Evolutionary conservation across 2,329 filamentous ascomycete species (phyloP).

Genomic region (Arthrinium puccinioides): DNA sequence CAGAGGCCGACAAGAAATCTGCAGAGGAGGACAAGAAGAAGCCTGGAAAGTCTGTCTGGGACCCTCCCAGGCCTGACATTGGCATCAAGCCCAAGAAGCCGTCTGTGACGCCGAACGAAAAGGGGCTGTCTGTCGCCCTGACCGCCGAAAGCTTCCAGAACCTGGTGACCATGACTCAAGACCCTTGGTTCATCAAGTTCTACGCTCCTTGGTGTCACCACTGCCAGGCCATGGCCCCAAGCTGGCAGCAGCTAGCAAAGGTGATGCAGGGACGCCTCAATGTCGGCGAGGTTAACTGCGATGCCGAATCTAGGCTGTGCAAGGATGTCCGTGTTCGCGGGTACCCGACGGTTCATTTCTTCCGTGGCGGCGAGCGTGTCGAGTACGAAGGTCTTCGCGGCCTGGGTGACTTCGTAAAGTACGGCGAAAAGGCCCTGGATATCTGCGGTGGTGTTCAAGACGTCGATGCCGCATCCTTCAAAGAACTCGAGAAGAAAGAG

Average conservation of each 20-base stretch:
- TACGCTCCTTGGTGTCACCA: constrained; percentile 97
- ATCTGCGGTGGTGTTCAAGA: constrained; percentile 71
- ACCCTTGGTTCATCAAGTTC: constrained; percentile 98
- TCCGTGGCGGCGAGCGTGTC: constrained; percentile 82
- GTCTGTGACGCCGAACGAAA: constrained; percentile 59
- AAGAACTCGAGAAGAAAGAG: constrained; percentile 81
- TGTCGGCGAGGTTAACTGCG: constrained; percentile 93
- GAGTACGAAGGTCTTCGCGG: constrained; percentile 92
- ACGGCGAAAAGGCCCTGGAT: constrained; percentile 79
- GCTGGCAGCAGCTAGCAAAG: constrained; percentile 82
- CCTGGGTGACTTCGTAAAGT: constrained; percentile 81
- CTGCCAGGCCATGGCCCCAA: constrained; percentile 86
- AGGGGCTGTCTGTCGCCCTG: constrained; percentile 67
- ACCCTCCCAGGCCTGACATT: constrained; percentile 11
- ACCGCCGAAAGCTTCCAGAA: constrained; percentile 81
- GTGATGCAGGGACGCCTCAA: constrained; percentile 88
- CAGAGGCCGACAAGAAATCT: constrained; percentile 17
- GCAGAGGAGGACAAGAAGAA: constrained; percentile 18
- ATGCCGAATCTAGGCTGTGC: constrained; percentile 78
- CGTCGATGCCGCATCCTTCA: constrained; percentile 69
- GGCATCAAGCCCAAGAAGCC: constrained; percentile 41
- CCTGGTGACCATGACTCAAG: constrained; percentile 75
- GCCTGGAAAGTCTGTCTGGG: constrained; percentile 11
- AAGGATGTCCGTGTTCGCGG: constrained; percentile 76
- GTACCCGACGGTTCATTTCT: constrained; percentile 88